Percentiles rank a stretch among this genome's conserved stretches.
Conservation (phyloP, 345 rosid species). For the Boechera divaricarpa region DNA sequence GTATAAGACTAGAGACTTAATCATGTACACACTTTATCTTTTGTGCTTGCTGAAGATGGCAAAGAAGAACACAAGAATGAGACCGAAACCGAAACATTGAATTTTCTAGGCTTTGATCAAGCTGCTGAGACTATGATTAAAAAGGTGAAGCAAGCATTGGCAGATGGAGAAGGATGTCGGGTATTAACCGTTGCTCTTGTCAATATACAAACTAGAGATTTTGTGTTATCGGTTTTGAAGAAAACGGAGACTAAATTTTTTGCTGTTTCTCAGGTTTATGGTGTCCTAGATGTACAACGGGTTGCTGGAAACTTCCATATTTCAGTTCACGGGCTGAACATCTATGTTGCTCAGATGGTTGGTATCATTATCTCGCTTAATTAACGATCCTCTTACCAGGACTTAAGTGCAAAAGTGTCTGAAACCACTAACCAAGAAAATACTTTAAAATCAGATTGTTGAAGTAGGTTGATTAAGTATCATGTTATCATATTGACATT, state of each 20-base stretch:
- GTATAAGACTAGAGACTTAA: slow-evolving; percentile 9
- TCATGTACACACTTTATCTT: slow-evolving; percentile 3
- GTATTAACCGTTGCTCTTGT: slow-evolving; percentile 50
- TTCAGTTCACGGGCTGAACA: slow-evolving; percentile 94
- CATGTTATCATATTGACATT: neutral
- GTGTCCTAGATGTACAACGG: slow-evolving; percentile 92
- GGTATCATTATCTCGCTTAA: slow-evolving; percentile 29
- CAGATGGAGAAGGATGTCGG: slow-evolving; percentile 92
- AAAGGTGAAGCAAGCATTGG: slow-evolving; percentile 90
- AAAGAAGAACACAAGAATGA: slow-evolving; percentile 71
- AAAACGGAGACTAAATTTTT: slow-evolving; percentile 30
- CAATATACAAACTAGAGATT: slow-evolving; percentile 1
- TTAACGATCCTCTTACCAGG: neutral
- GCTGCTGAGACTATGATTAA: slow-evolving; percentile 85
- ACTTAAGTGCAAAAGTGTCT: slow-evolving; percentile 16
- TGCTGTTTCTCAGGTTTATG: slow-evolving; percentile 72
- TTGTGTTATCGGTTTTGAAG: neutral
- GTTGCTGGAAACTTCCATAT: slow-evolving; percentile 99
- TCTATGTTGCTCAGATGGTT: slow-evolving; percentile 97
- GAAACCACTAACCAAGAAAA: slow-evolving; percentile 23
- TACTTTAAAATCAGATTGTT: slow-evolving; percentile 1
- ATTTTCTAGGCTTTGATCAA: slow-evolving; percentile 71
- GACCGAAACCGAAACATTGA: slow-evolving; percentile 50
- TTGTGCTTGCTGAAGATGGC: slow-evolving; percentile 56
- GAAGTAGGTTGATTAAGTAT: slow-evolving; percentile 3